Percentiles rank a stretch among this genome's conserved stretches.
Evolutionary conservation across 768 basidiomycete genomes (phyloP).

Genomic region (Ramaria sp.): DNA sequence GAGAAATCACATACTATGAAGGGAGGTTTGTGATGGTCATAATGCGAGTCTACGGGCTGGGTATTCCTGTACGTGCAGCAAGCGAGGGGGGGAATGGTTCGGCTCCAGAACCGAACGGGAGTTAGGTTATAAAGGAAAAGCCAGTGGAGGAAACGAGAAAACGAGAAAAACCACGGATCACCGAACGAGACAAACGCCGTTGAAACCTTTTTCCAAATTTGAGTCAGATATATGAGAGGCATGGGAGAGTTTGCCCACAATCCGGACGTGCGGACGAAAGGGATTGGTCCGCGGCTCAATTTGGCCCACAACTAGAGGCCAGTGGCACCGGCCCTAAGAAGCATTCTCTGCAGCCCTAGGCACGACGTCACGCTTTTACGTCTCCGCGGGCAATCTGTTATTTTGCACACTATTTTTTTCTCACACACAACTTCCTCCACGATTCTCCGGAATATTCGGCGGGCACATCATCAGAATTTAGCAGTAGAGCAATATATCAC

Average conservation of each 20-base stretch:
- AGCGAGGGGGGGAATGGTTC: not conserved
- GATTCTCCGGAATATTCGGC: not conserved
- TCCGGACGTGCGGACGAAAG: not conserved
- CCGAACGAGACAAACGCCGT: not conserved
- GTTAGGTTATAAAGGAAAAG: conserved; percentile 1
- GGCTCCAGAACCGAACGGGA: conserved; percentile 1
- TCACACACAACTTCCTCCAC: not conserved
- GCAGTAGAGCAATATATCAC: not conserved
- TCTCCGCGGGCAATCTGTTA: not conserved
- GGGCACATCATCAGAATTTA: not conserved
- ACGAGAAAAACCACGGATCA: not conserved
- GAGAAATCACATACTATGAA: conserved; percentile 5
- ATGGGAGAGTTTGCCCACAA: not conserved
- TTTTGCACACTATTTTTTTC: not conserved
- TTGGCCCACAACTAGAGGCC: too few species aligned
- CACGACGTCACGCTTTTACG: not conserved
- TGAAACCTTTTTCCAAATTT: not conserved
- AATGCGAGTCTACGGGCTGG: not conserved
- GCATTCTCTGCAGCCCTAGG: not conserved
- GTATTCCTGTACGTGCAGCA: conserved; percentile 1
- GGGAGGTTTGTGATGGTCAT: conserved; percentile 10
- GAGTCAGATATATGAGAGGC: not conserved
- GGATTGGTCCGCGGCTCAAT: too few species aligned
- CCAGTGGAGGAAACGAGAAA: not conserved
- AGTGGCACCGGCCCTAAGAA: not conserved